Conservation (phyloP, 192 early-diverging fungal genomes). For the Podila epicladia region DNA sequence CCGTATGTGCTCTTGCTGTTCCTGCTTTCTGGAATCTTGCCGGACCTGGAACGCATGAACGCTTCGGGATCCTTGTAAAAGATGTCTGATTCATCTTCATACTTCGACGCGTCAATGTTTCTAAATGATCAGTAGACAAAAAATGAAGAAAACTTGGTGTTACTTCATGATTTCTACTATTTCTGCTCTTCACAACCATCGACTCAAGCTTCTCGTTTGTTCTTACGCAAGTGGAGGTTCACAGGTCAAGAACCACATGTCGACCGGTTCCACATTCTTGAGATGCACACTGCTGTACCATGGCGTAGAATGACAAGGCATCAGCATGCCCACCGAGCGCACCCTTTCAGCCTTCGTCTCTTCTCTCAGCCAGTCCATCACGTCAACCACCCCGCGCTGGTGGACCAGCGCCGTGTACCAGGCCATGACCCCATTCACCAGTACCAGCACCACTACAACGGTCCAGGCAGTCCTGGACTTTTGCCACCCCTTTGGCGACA, state of each 20-base stretch:
- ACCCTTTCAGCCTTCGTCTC: slow-evolving; percentile 38
- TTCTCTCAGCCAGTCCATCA: slow-evolving; percentile 75
- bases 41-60: slow-evolving; percentile 51
- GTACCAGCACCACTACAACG: slow-evolving; percentile 56
- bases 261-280: slow-evolving; percentile 18
- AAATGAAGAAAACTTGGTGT: too few species aligned
- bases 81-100: slow-evolving; percentile 80
- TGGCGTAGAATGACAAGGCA: slow-evolving; percentile 99
- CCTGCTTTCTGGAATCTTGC: neutral
- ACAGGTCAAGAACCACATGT: slow-evolving; percentile 89
- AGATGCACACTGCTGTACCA: slow-evolving; percentile 87
- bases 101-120: slow-evolving; percentile 23
- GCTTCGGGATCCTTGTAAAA: slow-evolving; percentile 77
- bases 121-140: neutral
- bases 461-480: slow-evolving; percentile 5
- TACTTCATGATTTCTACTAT: neutral
- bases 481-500: slow-evolving; percentile 10
- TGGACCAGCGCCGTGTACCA: slow-evolving; percentile 83
- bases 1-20: neutral
- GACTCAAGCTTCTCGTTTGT: neutral
- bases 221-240: slow-evolving; percentile 83
- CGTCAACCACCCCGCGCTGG: slow-evolving; percentile 94
- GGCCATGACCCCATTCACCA: slow-evolving; percentile 73
- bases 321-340: slow-evolving; percentile 76
- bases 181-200: neutral